Evolutionary conservation across 495 filamentous ascomycete genomes (phyloP).

Genomic region (Tetracladium marchalianum): DNA sequence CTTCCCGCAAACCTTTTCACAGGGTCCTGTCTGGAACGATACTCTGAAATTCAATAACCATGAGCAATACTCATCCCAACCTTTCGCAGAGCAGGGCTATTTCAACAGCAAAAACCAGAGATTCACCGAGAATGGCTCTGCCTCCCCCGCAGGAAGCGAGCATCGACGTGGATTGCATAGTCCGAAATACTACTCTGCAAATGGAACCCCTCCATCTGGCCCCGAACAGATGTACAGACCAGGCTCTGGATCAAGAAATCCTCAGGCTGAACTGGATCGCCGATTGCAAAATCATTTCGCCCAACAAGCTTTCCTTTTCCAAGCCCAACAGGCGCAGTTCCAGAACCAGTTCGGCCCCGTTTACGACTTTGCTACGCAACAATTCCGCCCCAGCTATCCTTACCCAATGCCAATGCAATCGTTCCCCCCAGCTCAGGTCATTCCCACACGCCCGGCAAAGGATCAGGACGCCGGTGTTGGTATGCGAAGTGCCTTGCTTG

Average conservation of each 20-base stretch:
- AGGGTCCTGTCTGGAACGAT: slow-evolving; percentile 15
- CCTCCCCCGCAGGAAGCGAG: slow-evolving; percentile 46
- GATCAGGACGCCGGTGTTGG: slow-evolving; percentile 57
- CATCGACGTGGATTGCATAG: slow-evolving; percentile 41
- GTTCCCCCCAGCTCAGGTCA: slow-evolving; percentile 19
- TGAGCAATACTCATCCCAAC: slow-evolving; percentile 11
- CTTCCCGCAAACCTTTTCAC: not conserved
- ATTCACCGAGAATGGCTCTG: slow-evolving; percentile 21
- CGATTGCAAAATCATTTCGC: slow-evolving; percentile 22
- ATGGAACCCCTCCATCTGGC: slow-evolving; percentile 27
- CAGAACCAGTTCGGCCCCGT: slow-evolving; percentile 17
- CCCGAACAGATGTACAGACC: slow-evolving; percentile 14
- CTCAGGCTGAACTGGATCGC: slow-evolving; percentile 16
- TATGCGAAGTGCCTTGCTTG: slow-evolving; percentile 60
- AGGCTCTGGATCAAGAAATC: slow-evolving; percentile 11
- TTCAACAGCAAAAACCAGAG: slow-evolving; percentile 21
- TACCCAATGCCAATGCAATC: slow-evolving; percentile 29
- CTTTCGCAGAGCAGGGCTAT: slow-evolving; percentile 17
- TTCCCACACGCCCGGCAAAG: slow-evolving; percentile 41
- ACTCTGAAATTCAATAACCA: slow-evolving; percentile 3
- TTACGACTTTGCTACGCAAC: slow-evolving; percentile 28
- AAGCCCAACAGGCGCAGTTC: slow-evolving; percentile 10
- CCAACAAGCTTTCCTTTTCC: slow-evolving; percentile 25
- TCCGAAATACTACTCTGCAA: slow-evolving; percentile 39
- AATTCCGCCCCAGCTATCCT: slow-evolving; percentile 21